Percentiles rank a stretch among this genome's conserved stretches.
Conservation (phyloP, 2,329 filamentous ascomycete genomes). For the Hymenoscyphus fraxineus region DNA sequence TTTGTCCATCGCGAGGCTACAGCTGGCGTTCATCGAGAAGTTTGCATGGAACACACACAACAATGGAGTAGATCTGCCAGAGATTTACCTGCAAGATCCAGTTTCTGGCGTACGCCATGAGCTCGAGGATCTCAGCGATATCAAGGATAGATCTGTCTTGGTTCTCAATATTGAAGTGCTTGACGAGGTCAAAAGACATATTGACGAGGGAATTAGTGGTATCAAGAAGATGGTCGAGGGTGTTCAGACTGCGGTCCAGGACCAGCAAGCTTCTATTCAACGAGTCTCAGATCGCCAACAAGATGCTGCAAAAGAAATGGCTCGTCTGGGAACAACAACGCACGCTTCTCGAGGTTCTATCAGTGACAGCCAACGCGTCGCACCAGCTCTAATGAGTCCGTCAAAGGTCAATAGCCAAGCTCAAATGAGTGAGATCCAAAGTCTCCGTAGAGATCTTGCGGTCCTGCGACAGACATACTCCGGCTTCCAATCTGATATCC, state of each 20-base stretch:
- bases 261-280: conserved; percentile 77
- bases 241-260: conserved; percentile 77
- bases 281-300: conserved; percentile 87
- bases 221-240: conserved; percentile 81
- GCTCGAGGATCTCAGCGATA: conserved; percentile 85
- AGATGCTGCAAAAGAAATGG: conserved; percentile 83
- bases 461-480: conserved; percentile 91
- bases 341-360: conserved; percentile 30
- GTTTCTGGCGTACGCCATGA: conserved; percentile 96
- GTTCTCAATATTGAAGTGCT: conserved; percentile 89
- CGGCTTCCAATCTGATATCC: conserved; percentile 82
- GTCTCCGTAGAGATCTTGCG: conserved; percentile 80
- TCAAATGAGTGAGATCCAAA: conserved; percentile 76
- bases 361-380: conserved; percentile 23
- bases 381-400: conserved; percentile 29
- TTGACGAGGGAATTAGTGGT: conserved; percentile 83
- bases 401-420: conserved; percentile 40
- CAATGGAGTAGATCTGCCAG: conserved; percentile 86
- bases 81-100: conserved; percentile 97
- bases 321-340: conserved; percentile 40
- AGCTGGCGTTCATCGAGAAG: conserved; percentile 97
- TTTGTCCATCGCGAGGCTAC: conserved; percentile 80
- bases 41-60: conserved; percentile 98
- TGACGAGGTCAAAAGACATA: conserved; percentile 93
- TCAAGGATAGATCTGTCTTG: conserved; percentile 93